Percentiles rank a stretch among this genome's conserved stretches.
Evolutionary conservation across 1,284 basidiomycete genomes (phyloP).

Genomic region (Malassezia pachydermatis): DNA sequence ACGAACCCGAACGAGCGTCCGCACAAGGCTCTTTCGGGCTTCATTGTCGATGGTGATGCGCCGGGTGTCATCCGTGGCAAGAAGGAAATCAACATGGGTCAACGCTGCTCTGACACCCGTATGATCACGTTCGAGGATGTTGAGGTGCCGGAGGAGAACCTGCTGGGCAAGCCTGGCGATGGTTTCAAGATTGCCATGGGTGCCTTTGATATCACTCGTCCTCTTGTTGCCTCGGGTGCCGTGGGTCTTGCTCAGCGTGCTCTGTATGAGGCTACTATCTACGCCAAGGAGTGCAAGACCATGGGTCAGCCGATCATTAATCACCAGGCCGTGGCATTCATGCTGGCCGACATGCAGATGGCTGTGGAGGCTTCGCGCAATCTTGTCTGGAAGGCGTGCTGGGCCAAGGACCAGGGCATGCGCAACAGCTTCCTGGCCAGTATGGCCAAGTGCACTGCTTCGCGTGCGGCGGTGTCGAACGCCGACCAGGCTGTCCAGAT

Average conservation of each 20-base stretch:
- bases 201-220: constrained; percentile 53
- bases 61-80: constrained; percentile 51
- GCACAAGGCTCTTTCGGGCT: constrained; percentile 54
- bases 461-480: constrained; percentile 33
- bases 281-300: constrained; percentile 54
- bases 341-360: constrained; percentile 57
- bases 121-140: constrained; percentile 55
- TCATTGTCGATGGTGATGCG: constrained; percentile 54
- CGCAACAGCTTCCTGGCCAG: constrained; percentile 54
- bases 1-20: constrained; percentile 52
- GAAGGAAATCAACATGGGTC: constrained; percentile 58
- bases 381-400: constrained; percentile 53
- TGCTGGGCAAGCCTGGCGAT: constrained; percentile 53
- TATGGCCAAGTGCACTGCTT: constrained; percentile 54
- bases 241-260: constrained; percentile 54
- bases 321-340: constrained; percentile 54
- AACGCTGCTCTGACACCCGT: constrained; percentile 55
- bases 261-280: constrained; percentile 53
- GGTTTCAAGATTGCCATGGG: constrained; percentile 55
- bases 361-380: constrained; percentile 51
- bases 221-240: constrained; percentile 53
- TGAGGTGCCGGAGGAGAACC: constrained; percentile 52
- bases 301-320: constrained; percentile 55
- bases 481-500: constrained; percentile 51
- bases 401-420: constrained; percentile 52